phyloP scores from a whole-genome alignment of 495 filamentous ascomycete species.

The Talaromyces ruber region DNA sequence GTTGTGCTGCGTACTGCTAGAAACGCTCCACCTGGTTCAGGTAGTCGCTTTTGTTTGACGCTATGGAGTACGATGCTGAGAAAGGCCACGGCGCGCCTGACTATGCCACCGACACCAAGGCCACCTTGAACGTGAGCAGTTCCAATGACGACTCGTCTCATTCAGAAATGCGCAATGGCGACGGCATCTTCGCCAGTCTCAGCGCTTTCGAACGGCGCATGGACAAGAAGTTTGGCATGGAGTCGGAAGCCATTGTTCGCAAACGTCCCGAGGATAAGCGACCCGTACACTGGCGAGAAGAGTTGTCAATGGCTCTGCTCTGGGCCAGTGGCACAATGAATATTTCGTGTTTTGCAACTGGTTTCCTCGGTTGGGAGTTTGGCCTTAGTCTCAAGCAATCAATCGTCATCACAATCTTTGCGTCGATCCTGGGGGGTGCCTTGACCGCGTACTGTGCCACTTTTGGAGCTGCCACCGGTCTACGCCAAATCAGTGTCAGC shows the following conservation, averaged over 20 bases:
- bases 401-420: conserved; percentile 27
- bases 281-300: conserved; percentile 17
- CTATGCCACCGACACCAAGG: neutral
- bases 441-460: conserved; percentile 44
- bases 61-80: conserved; percentile 6
- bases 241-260: conserved; percentile 42
- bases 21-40: neutral
- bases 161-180: neutral
- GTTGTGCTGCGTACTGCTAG: neutral
- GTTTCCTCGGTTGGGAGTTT: conserved; percentile 28
- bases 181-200: conserved; percentile 23
- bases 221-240: conserved; percentile 45
- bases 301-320: conserved; percentile 39
- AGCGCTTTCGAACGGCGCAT: conserved; percentile 38
- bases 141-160: conserved; percentile 1
- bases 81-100: neutral
- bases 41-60: neutral
- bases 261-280: conserved; percentile 38
- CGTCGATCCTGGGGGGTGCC: conserved; percentile 26
- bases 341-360: conserved; percentile 39
- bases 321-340: conserved; percentile 48
- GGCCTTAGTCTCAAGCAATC: conserved; percentile 25
- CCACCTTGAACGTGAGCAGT: neutral
- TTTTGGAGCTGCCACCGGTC: conserved; percentile 40
- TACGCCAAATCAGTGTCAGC: conserved; percentile 44